These are phyloP conservation scores for Fraxinus floribunda DNA, from an alignment of 305 asterid species.

Conservation along the genomic window DNA sequence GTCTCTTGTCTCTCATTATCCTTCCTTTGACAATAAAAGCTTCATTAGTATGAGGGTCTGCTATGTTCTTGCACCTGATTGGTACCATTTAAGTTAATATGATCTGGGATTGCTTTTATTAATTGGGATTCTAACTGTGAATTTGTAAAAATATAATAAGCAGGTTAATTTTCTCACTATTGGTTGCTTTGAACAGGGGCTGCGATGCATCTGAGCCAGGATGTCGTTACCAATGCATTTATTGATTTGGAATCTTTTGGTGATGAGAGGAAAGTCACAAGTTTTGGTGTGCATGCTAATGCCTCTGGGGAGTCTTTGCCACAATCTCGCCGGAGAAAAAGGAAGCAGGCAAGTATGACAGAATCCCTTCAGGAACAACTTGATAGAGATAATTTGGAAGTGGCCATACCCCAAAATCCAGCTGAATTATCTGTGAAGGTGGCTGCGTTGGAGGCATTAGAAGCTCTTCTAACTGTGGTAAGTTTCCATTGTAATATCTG, in stretches of 20 bases:
- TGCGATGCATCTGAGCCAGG: conserved; percentile 51
- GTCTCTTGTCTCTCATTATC: conserved; percentile 3
- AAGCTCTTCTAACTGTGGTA: conserved; percentile 77
- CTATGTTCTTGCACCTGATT: background rate
- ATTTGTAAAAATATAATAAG: background rate
- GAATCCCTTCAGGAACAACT: conserved; percentile 44
- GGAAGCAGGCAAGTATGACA: conserved; percentile 59
- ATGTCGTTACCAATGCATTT: conserved; percentile 48
- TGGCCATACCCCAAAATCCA: conserved; percentile 29
- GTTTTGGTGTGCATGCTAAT: conserved; percentile 35
- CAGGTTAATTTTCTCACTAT: conserved; percentile 9
- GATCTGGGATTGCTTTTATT: background rate
- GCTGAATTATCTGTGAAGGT: conserved; percentile 58
- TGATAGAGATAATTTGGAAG: conserved; percentile 40
- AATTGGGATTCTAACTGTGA: conserved; percentile 5
- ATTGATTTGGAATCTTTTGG: conserved; percentile 51
- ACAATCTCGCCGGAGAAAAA: conserved; percentile 52
- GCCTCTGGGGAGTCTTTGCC: conserved; percentile 33
- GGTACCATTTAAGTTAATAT: background rate
- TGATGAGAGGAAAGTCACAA: conserved; percentile 34
- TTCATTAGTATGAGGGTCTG: background rate
- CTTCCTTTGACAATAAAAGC: background rate
- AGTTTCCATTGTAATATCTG: conserved; percentile 20
- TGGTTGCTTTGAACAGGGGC: conserved; percentile 48
- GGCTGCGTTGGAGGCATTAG: conserved; percentile 82